Base-by-base conservation (phyloP, 2,329 filamentous ascomycete genomes). In the Hypomyces perniciosus region DNA sequence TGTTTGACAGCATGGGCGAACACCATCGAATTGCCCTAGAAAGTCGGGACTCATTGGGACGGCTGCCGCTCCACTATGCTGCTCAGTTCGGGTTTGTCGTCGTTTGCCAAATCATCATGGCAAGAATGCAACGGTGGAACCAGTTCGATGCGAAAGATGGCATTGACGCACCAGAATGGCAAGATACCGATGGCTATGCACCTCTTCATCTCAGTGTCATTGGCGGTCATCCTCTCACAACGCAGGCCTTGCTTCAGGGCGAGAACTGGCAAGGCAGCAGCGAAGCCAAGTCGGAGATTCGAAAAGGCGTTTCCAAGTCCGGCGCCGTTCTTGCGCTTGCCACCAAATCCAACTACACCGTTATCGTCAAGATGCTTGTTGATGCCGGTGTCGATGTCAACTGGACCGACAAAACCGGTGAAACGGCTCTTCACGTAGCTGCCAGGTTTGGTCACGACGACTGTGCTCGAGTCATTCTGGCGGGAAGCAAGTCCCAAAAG, bases 41-140 rank as follows among this genome's bases (percentile, higher is more conserved):
- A 45, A 79, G 80, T 9, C 83, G 79, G 53, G 92, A 97, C 68
- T 78, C 83, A 0, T 87, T 92, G 54, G 91, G 90, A 3, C 86
- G 92, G 4, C 78, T 92, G 10, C 90, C 92, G 1, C 76, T 97
- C 8, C 92, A 97, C 66, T 96, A 96, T 64, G 90, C 90, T 3
- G 92, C 93, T 0, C 90, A 97, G 65, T 96, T 95, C 64, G 93
- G 93, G 2, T 90, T 96, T 60, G 88, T 93, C 4, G 81, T 90
- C n/a, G 85, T 96, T 8, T 96, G 90, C 63, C 80, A 95, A 63
- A 78, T 91, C 27, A 80, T 97, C 58, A 91, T 96, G 72, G 83
- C 85, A 56, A 85, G 86, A 61, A 91, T 99, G 84, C 88, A 92
- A 64, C 79, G 84, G 27, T 97, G 92, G 92, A 81, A 80, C 12